Evolutionary conservation across 1,284 basidiomycete species (phyloP).

Genomic region (Tremellales sp.): DNA sequence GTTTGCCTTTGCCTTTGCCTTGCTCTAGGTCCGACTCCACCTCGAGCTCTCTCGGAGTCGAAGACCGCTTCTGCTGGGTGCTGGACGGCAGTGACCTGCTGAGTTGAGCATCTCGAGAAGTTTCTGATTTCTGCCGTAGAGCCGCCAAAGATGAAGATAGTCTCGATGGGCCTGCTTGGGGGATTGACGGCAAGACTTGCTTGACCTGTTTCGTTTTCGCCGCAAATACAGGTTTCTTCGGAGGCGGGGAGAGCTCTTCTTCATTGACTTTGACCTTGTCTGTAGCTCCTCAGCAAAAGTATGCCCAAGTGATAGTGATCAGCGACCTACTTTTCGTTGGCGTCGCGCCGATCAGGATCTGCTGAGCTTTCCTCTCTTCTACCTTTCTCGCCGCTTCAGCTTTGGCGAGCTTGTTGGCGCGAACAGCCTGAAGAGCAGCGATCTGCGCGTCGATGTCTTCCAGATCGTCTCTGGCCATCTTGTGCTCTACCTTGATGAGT

Average conservation of each 20-base stretch:
- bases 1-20: conserved; percentile 7
- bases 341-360: conserved; percentile 33
- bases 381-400: conserved; percentile 10
- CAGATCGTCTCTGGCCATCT: not conserved
- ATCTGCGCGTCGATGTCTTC: conserved; percentile 36
- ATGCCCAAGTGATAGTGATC: too few species aligned
- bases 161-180: not conserved
- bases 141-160: not conserved
- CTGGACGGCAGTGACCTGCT: not conserved
- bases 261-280: too few species aligned
- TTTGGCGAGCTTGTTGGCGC: conserved; percentile 14
- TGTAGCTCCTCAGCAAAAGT: too few species aligned
- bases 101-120: not conserved
- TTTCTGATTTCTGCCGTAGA: not conserved
- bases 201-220: not conserved
- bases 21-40: not conserved
- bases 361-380: conserved; percentile 21
- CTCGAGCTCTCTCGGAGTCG: not conserved
- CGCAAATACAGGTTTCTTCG: not conserved
- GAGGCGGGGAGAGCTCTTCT: not conserved
- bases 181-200: not conserved
- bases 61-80: not conserved
- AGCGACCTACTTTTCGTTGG: conserved; percentile 20
- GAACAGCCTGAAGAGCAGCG: conserved; percentile 26
- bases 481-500: too few species aligned